A percentile compares a stretch with the other conserved stretches of the same genome.
phyloP scores from a whole-genome alignment of 2,329 filamentous ascomycete genomes.

The Ceratocystis albifundus region DNA sequence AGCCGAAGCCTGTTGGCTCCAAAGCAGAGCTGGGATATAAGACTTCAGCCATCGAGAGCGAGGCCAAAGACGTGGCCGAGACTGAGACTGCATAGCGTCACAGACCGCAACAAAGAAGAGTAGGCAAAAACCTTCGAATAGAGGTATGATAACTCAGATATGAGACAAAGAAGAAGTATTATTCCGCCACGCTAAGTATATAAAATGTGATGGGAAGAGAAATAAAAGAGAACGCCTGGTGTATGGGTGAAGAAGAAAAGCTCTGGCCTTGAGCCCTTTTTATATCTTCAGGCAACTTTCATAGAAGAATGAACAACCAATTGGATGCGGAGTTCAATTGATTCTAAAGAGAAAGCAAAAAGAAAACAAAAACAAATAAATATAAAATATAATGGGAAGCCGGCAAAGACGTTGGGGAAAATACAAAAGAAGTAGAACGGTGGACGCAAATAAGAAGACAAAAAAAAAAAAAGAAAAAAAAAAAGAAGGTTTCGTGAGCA shows the following conservation, averaged over 20 bases:
- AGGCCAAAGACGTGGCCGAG: slow-evolving; percentile 16
- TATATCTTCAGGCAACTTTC: not conserved
- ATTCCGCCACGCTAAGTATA: not conserved
- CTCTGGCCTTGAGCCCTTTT: not conserved
- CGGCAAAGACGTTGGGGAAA: not conserved
- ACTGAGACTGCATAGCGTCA: not conserved
- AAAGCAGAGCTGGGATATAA: slow-evolving; percentile 13
- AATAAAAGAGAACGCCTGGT: not conserved
- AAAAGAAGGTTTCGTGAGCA: not conserved
- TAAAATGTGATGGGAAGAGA: not conserved
- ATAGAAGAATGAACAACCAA: not conserved
- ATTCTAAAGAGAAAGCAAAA: not conserved
- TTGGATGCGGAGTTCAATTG: not conserved
- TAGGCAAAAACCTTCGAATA: not conserved
- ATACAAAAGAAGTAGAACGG: not conserved
- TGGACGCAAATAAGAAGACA: not conserved
- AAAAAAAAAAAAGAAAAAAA: not conserved
- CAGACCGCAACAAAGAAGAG: not conserved
- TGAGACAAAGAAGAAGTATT: not conserved
- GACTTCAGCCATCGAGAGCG: slow-evolving; percentile 8
- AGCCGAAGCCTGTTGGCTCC: slow-evolving; percentile 16
- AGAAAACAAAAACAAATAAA: too few relatives aligned
- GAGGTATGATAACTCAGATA: not conserved
- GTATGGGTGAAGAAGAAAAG: not conserved
- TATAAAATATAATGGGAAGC: not conserved